A percentile compares a stretch with the other conserved stretches of the same genome.
phyloP scores from a whole-genome alignment of 306 rosid genomes.

The Cicer chorassanicum region DNA sequence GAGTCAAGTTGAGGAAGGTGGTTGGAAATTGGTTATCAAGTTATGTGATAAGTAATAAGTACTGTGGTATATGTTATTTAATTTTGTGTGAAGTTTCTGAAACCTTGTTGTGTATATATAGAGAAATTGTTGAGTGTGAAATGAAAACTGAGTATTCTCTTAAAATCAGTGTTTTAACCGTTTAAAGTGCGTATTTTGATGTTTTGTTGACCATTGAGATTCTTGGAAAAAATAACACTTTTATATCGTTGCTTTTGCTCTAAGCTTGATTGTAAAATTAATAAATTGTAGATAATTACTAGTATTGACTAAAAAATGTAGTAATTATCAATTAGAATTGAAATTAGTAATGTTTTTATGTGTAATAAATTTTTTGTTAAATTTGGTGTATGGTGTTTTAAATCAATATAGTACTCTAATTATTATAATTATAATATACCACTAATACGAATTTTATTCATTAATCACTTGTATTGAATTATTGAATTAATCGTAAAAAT shows the following conservation, averaged over 20 bases:
- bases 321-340: too few species aligned
- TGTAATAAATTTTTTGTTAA: too few species aligned
- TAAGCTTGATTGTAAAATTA: too few species aligned
- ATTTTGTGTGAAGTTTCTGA: conserved; percentile 33
- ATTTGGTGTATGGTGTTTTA: too few species aligned
- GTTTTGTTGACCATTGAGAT: conserved; percentile 29
- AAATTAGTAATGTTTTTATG: too few species aligned
- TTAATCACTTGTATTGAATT: too few species aligned
- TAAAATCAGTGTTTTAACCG: background rate
- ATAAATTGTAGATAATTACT: too few species aligned
- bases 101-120: conserved; percentile 14
- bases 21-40: conserved; percentile 8
- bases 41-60: conserved; percentile 13
- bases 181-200: conserved; percentile 29
- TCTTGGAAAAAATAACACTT: background rate
- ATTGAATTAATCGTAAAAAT: too few species aligned
- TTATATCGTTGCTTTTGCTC: background rate
- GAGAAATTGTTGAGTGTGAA: background rate
- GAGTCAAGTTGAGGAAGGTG: conserved; percentile 18
- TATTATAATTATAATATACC: too few species aligned
- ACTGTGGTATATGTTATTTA: background rate
- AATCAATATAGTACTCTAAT: too few species aligned
- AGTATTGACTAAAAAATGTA: too few species aligned
- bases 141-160: background rate
- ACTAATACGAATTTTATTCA: too few species aligned